A percentile compares a stretch with the other conserved stretches of the same genome.
These are phyloP conservation scores for Corinectria fuckeliana DNA, from an alignment of 2,329 filamentous ascomycete genomes.

Conservation along the genomic window DNA sequence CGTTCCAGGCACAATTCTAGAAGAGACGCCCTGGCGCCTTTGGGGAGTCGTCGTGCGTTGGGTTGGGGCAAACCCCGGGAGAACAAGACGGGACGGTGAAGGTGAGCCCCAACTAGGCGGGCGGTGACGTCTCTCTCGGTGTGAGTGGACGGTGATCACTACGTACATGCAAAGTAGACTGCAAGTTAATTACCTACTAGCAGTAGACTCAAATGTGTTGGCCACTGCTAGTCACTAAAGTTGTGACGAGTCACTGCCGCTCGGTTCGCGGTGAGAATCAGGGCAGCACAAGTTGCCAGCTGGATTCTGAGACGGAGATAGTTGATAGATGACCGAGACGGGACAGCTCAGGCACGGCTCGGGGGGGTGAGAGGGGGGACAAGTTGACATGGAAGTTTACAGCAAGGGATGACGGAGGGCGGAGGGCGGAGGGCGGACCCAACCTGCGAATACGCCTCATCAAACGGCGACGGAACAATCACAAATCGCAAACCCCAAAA, in stretches of 20 bases:
- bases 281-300: conserved; percentile 1
- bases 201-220: no score
- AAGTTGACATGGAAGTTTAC: neutral
- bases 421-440: neutral
- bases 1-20: conserved; percentile 39
- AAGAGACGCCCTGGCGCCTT: conserved; percentile 26
- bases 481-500: conserved; percentile 8
- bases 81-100: neutral
- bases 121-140: conserved; percentile 12
- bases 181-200: no score
- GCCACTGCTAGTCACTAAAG: no score
- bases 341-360: neutral
- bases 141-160: conserved; percentile 11
- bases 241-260: conserved; percentile 20
- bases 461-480: neutral
- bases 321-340: neutral
- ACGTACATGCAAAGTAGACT: neutral
- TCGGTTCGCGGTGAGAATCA: conserved; percentile 9
- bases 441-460: neutral
- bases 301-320: neutral
- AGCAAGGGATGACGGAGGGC: no score
- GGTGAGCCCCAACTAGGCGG: neutral
- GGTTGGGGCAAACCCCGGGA: no score
- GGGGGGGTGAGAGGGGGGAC: neutral
- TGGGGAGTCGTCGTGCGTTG: neutral